These are phyloP conservation scores for Pseudodiploospora longispora DNA, from an alignment of 2,329 filamentous ascomycete species.

Conservation along the genomic window DNA sequence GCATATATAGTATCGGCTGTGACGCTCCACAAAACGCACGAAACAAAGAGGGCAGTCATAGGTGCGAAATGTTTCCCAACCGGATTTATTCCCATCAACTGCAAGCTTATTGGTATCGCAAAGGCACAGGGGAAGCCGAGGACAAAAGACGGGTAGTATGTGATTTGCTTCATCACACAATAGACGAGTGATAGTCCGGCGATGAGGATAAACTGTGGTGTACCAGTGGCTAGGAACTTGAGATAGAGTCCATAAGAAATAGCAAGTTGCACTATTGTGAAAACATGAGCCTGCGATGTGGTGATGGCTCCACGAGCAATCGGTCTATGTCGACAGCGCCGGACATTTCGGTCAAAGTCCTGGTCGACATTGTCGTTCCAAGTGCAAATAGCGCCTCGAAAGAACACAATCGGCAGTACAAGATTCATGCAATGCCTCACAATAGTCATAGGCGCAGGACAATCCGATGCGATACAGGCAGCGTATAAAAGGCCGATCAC, in stretches of 20 bases:
- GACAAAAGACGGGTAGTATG: constrained; percentile 24
- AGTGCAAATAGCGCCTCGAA: constrained; percentile 42
- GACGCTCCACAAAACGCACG: constrained; percentile 20
- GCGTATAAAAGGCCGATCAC: constrained; percentile 36
- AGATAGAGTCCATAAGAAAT: neutral
- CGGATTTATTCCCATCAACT: neutral
- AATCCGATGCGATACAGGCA: constrained; percentile 24
- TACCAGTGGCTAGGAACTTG: neutral
- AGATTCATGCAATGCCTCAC: too few relatives aligned
- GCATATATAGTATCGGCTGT: constrained; percentile 30
- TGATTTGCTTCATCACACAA: constrained; percentile 21
- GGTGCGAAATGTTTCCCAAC: neutral
- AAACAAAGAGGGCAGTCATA: neutral
- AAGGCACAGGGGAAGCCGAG: constrained; percentile 24
- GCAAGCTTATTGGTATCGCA: constrained; percentile 15
- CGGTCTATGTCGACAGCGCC: constrained; percentile 41
- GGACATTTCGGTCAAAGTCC: constrained; percentile 43
- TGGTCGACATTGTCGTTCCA: constrained; percentile 50
- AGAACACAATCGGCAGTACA: constrained; percentile 29
- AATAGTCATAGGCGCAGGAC: too few relatives aligned
- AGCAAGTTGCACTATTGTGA: neutral
- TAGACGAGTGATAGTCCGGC: constrained; percentile 9
- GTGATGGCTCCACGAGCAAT: constrained; percentile 43
- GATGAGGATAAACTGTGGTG: neutral
- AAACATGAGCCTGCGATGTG: constrained; percentile 29